Conservation (phyloP, 108 stramenopile species). For the Aurantiochytrium sp. region DNA sequence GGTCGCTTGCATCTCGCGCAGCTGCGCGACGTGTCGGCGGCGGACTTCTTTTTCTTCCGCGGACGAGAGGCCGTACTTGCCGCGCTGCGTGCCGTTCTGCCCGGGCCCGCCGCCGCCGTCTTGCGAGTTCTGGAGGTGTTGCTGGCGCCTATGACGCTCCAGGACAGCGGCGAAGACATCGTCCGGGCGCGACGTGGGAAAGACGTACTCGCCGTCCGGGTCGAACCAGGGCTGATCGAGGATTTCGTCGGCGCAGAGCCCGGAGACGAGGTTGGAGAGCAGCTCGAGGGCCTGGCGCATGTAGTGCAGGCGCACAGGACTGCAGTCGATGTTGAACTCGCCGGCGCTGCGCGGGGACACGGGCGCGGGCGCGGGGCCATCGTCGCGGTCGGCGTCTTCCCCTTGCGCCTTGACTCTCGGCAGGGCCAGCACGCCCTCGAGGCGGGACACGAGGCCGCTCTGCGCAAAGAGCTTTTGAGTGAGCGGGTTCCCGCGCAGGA, state of each 20-base stretch:
- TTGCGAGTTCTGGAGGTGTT: too few species aligned
- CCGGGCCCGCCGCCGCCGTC: too few species aligned
- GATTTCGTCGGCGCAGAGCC: not conserved
- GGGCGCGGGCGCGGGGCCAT: too few species aligned
- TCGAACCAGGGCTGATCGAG: not conserved
- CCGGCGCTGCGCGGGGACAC: not conserved
- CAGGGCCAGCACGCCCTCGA: not conserved
- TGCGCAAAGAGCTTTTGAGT: conserved; percentile 27
- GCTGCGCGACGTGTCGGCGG: not conserved
- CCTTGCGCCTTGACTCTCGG: not conserved
- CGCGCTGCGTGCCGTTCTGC: not conserved
- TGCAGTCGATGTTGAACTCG: not conserved
- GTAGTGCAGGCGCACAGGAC: not conserved
- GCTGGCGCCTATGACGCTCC: not conserved
- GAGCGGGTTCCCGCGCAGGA: not conserved
- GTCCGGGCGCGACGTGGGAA: not conserved
- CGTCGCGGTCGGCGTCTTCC: not conserved
- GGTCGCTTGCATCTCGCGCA: not conserved
- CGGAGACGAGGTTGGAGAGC: not conserved
- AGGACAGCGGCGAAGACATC: not conserved
- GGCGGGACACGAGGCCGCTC: not conserved
- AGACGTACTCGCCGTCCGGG: not conserved
- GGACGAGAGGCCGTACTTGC: not conserved
- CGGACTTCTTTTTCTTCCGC: not conserved
- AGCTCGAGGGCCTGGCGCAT: conserved; percentile 6